Base-by-base conservation (phyloP, 331 rosid genomes). In the Telfairia occidentalis region DNA sequence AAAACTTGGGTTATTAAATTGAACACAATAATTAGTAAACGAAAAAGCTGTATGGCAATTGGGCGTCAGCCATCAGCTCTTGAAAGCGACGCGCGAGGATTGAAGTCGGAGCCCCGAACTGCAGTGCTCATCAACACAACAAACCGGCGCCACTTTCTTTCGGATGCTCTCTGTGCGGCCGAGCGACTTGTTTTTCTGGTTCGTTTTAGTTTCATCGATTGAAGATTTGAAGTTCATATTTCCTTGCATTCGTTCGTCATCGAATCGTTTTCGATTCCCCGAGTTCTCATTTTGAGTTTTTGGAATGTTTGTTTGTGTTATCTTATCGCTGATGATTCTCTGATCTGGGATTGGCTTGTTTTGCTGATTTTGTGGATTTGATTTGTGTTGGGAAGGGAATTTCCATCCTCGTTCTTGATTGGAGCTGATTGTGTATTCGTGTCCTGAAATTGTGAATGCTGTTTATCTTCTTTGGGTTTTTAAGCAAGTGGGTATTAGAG, bases 291-390 rank as follows among this genome's bases (percentile, higher is more conserved):
- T 43, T 40, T 30, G 13, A 40, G 74, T 32, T 70, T 24, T 45
- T 70, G 9, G 24, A 10, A 7, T 24, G n/a, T 70, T 15, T 70
- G 57, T 70, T 45, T 29, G 0, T 69, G 74, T 69, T 5, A 34
- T 60, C 8, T 50, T 3, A 50, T 50, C 30, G 57, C 24, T 45
- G 38, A 70, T 70, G 58, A 46, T 70, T 70, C 40, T 45, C 16
- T 28, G 75, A 70, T 70, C 24, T 70, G 57, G 58, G 75, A 45
- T 70, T 45, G 55, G 75, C 9, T 70, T 70, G 58, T 43, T 70
- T 46, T 70, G 58, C 42, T 70, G 26, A 70, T 70, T 70, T 46
- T 26, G 19, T 46, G 42, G 57, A 24, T 45, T 70, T 6, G 21
- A 21, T 65, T 21, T 26, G 30, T 54, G 61, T 54, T 54, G 61